Base-by-base conservation (phyloP, 2,329 filamentous ascomycete species). In the Nemania serpens region DNA sequence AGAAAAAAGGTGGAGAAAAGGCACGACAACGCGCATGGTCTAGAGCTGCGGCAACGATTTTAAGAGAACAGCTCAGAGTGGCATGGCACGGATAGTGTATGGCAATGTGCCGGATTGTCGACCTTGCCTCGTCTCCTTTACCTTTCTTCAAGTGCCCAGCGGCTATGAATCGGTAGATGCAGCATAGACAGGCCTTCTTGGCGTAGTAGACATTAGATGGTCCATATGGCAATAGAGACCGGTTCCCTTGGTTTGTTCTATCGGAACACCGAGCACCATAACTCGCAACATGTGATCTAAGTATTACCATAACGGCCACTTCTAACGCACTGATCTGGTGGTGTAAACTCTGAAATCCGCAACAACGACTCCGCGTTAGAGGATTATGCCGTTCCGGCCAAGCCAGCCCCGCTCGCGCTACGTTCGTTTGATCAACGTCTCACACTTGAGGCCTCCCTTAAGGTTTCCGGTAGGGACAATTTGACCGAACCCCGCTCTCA, bases 261-360 rank as follows among this genome's bases (percentile, higher is more conserved):
- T 59, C 33, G 22, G 33, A 53, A 59, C 18, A 43, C 43, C 20
- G 59, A 62, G 56, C 34, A 46, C 61, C 48, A 34, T 63, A 47
- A 58, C 52, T 63, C 59, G 56, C 65, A 50, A 65, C 50, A 61
- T 59, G 51, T 64, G 54, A 56, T 66, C 61, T 64, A 66, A 57
- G 42, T 39, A 61, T 58, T 58, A 56, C 22, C 43, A 41, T 17
- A 41, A 45, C 18, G 25, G 47, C 33, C 52, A 42, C 37, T 49
- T 59, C 33, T 36, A 20, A 46, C 51, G 57, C 29, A 41, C 22
- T 36, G 18, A 13, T 37, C 45, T 29, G 17, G 36, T 39, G 20
- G 39, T 29, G 41, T 45, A 50, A 48, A 47, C n/a, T 18, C 37
- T 36, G n/a, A 48, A 20, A 45, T 17, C 15, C n/a, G 55, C 48